Evolutionary conservation across 129 eudicot genomes (phyloP), one percentile per base, ranked within the genome.

Genomic region (Erigeron canadensis): DNA sequence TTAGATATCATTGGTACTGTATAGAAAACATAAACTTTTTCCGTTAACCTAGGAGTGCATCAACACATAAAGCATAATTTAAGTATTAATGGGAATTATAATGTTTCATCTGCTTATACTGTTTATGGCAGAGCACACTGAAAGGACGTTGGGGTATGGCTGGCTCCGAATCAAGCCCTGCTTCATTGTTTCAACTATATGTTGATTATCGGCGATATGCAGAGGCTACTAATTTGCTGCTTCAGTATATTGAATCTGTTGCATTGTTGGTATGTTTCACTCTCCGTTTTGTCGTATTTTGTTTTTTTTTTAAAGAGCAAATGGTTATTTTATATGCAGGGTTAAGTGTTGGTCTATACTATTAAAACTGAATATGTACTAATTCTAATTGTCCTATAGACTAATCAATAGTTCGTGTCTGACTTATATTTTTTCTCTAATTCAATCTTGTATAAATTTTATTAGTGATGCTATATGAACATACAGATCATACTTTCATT

Each of bases 151-250:
- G 78, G 72, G 99, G 99, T 43, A 95, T 95, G 99, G 68, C 77
- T 70, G 99, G 99, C 55, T 81, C 76, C 64, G 99, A 88, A 75
- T 86, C 89, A 46, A 80, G 81, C 47, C 94, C 99, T 58, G 96
- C 97, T 69, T 82, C 94, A 64, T 74, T 95, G 76, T 82, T 95
- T 63, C 86, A 84, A 55, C 71, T 91, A 15, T 91, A 88, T 81
- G 91, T 91, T 72, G 87, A 91, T 80, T 88, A 88, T 77, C 89
- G 97, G 6, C 86, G 97, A 56, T 86, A 82, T 81, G 71, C 80
- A 16, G 97, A 91, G 79, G 97, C 97, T 71, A 79, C 82, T 51
- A 85, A 63, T 40, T 7, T 63, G 68, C 47, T 95, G 64, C 75
- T 95, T 43, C 96, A 95, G 59, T 84, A 95, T 82, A 79, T 90